Percentiles rank a stretch among this genome's conserved stretches.
Evolutionary conservation across 495 filamentous ascomycete genomes (phyloP).

Genomic region (Penicillium malachiteum): DNA sequence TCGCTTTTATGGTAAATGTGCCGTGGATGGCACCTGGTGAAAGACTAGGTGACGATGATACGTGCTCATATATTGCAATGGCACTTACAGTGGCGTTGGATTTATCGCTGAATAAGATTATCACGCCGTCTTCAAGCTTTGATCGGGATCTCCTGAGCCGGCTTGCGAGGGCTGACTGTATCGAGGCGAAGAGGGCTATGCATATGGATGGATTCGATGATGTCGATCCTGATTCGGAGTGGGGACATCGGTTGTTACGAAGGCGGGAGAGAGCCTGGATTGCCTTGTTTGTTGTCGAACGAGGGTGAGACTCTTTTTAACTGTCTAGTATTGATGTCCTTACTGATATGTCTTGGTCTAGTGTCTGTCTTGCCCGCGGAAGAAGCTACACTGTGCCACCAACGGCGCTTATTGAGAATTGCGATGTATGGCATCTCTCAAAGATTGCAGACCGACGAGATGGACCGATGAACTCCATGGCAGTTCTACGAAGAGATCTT

Average conservation of each 20-base stretch:
- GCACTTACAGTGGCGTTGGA: slow-evolving; percentile 68
- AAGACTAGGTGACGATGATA: slow-evolving; percentile 68
- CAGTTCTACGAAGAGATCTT: slow-evolving; percentile 64
- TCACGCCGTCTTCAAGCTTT: slow-evolving; percentile 54
- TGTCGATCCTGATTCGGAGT: slow-evolving; percentile 58
- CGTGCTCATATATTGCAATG: slow-evolving; percentile 67
- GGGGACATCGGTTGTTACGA: slow-evolving; percentile 58
- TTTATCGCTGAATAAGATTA: slow-evolving; percentile 66
- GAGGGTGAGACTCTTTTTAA: slow-evolving; percentile 47
- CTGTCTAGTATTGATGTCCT: not conserved
- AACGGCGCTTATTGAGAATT: slow-evolving; percentile 62
- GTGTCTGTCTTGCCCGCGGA: slow-evolving; percentile 67
- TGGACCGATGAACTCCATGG: slow-evolving; percentile 66
- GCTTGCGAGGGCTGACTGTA: slow-evolving; percentile 61
- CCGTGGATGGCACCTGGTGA: slow-evolving; percentile 73
- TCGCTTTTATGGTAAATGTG: slow-evolving; percentile 75
- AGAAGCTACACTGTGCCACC: slow-evolving; percentile 65
- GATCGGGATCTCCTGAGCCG: slow-evolving; percentile 46
- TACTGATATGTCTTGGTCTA: slow-evolving; percentile 23
- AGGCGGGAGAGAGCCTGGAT: slow-evolving; percentile 69
- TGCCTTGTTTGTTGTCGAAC: slow-evolving; percentile 69
- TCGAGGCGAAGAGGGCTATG: slow-evolving; percentile 62
- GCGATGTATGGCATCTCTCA: slow-evolving; percentile 65
- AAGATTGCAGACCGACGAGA: slow-evolving; percentile 64
- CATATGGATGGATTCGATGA: slow-evolving; percentile 66